These are phyloP conservation scores for Coemansia sp. DNA, from an alignment of 192 early-diverging fungal species.

Conservation along the genomic window DNA sequence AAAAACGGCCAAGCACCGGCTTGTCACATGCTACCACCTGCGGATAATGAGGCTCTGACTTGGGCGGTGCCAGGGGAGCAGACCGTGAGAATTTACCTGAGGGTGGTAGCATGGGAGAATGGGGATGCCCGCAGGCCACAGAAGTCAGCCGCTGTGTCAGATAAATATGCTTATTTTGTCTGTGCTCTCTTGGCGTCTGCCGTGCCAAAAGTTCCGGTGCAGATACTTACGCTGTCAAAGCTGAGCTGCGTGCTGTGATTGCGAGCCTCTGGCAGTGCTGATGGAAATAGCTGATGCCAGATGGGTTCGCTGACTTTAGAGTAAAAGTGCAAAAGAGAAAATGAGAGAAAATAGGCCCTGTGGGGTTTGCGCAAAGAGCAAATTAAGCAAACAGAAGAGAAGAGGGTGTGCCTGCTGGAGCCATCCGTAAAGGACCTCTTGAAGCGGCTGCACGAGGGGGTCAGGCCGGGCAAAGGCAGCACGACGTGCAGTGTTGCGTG, in stretches of 20 bases:
- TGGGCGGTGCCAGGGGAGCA: background rate
- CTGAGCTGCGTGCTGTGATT: background rate
- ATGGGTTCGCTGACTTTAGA: background rate
- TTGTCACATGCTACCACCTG: slow-evolving; percentile 8
- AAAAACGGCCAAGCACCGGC: background rate
- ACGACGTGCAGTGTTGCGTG: slow-evolving; percentile 4
- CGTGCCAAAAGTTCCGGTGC: background rate
- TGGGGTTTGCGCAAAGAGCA: background rate
- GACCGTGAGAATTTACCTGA: slow-evolving; percentile 6
- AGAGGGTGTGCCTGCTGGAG: background rate
- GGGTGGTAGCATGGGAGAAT: slow-evolving; percentile 2
- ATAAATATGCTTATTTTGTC: background rate
- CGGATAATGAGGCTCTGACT: slow-evolving; percentile 4
- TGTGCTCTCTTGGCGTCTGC: background rate
- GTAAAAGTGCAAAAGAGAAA: background rate
- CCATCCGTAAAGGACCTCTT: slow-evolving; percentile 1
- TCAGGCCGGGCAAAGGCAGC: background rate
- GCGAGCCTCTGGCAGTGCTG: background rate
- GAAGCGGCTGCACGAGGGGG: background rate
- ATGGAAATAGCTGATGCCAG: background rate
- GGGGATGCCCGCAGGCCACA: slow-evolving; percentile 1
- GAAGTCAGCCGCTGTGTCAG: slow-evolving; percentile 9
- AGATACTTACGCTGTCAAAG: slow-evolving; percentile 2
- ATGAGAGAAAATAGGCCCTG: too few species aligned
- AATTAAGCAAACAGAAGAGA: background rate